A percentile compares a stretch with the other conserved stretches of the same genome.
These are phyloP conservation scores for Globisporangium megalacanthum DNA, from an alignment of 352 stramenopile species.

Conservation along the genomic window DNA sequence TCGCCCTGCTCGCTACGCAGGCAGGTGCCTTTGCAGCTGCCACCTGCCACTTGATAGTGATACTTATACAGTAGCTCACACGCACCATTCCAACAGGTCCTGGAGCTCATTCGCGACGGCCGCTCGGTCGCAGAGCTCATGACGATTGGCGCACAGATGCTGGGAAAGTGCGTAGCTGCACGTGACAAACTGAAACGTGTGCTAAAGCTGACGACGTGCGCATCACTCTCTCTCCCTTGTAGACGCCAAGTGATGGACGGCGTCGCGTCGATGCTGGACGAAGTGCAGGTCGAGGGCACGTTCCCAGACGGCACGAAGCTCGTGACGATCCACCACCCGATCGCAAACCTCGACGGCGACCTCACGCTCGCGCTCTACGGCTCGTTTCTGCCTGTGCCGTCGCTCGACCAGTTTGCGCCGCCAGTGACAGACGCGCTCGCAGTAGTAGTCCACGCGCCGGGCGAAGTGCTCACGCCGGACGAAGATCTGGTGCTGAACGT, in stretches of 20 bases:
- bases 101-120: slow-evolving; percentile 95
- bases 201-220: no score
- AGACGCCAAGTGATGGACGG: slow-evolving; percentile 91
- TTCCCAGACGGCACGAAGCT: slow-evolving; percentile 98
- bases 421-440: slow-evolving; percentile 13
- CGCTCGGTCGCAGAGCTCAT: slow-evolving; percentile 86
- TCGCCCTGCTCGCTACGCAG: slow-evolving; percentile 91
- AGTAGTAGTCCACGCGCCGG: slow-evolving; percentile 21
- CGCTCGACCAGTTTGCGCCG: slow-evolving; percentile 53
- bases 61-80: neutral
- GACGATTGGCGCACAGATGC: slow-evolving; percentile 74
- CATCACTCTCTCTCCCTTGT: neutral
- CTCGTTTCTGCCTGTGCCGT: slow-evolving; percentile 91
- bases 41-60: no score
- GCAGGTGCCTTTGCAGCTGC: slow-evolving; percentile 1
- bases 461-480: slow-evolving; percentile 58
- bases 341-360: slow-evolving; percentile 86
- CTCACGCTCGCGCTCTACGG: slow-evolving; percentile 91
- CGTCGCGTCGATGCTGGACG: slow-evolving; percentile 86
- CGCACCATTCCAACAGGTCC: slow-evolving; percentile 49
- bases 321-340: slow-evolving; percentile 93
- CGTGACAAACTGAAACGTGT: no score
- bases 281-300: slow-evolving; percentile 97
- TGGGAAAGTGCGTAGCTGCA: slow-evolving; percentile 38
- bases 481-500: slow-evolving; percentile 83